Evolutionary conservation across 2,329 filamentous ascomycete genomes (phyloP).

Genomic region (Furcasterigmium sp.): DNA sequence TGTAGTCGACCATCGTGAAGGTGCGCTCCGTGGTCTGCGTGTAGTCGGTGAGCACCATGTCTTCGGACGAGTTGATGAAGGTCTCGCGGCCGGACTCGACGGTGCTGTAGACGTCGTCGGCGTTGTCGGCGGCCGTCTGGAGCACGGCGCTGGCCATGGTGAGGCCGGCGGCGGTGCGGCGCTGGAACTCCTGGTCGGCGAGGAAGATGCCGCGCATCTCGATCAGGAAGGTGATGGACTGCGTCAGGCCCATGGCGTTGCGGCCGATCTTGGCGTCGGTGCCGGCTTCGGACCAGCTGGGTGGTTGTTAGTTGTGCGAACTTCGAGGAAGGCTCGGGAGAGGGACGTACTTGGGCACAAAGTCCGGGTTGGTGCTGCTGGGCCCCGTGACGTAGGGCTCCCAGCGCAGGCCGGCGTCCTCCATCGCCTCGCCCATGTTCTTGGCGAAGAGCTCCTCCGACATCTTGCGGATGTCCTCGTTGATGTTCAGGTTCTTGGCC

Average conservation of each 20-base stretch:
- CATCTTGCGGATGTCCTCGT: constrained; percentile 19
- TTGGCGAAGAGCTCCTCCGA: constrained; percentile 22
- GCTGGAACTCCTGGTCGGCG: constrained; percentile 24
- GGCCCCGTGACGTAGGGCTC: constrained; percentile 20
- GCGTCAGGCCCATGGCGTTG: constrained; percentile 18
- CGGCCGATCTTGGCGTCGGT: constrained; percentile 18
- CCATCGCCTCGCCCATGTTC: constrained; percentile 21
- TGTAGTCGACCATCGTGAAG: constrained; percentile 19
- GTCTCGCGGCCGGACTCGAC: constrained; percentile 17
- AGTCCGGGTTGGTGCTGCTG: constrained; percentile 3
- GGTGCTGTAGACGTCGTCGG: constrained; percentile 11
- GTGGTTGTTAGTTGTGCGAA: constrained; percentile 1
- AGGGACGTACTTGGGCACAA: not conserved
- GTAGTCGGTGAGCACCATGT: constrained; percentile 18
- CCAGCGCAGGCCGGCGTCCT: constrained; percentile 20
- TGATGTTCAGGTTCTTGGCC: constrained; percentile 27
- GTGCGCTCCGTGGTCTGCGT: constrained; percentile 13
- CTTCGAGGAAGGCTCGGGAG: too few relatives aligned
- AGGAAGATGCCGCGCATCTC: constrained; percentile 22
- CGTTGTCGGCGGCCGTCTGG: constrained; percentile 17
- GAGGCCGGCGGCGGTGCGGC: constrained; percentile 20
- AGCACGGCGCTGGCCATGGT: constrained; percentile 18
- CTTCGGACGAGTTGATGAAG: constrained; percentile 14
- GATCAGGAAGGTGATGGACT: constrained; percentile 19
- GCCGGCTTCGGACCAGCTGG: constrained; percentile 18